Base-by-base conservation (phyloP, 345 rosid species). In the Litchi chinensis region DNA sequence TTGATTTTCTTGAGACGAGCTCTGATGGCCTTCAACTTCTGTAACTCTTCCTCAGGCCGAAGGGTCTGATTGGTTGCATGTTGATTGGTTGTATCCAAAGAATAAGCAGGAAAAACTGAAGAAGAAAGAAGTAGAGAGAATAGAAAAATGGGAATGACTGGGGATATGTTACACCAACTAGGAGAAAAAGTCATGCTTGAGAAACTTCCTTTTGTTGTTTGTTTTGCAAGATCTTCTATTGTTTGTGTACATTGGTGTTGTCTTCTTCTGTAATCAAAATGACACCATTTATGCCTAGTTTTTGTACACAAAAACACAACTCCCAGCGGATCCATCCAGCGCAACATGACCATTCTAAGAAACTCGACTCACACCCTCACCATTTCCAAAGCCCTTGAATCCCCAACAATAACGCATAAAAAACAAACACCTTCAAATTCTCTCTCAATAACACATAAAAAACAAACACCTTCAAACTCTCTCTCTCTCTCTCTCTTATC, bases 1-100 rank as follows among this genome's bases (percentile, higher is more conserved):
- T 94, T 96, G 87, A 96, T 89, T 86, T 87, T 94, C n/a, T 77
- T 70, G 54, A 96, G 98, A 74, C 84, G 92, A 57, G 89, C 62
- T 85, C 87, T 90, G 68, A 92, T 86, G 19, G 83, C 54, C 82
- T 79, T 88, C 75, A 94, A 73, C 89, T 86, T 91, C 65, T 22
- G 82, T 12, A 90, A 78, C 85, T 90, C 93, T 73, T 92, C 87
- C 75, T 78, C 86, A 0, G 95, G 92, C 71, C 89, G 86, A 66
- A 95, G 84, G 80, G 91, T 88, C 81, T 86, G 95, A 76, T 91
- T 87, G 63, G 60, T 85, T 74, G 85, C 79, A 15, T 63, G 73
- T 32, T 57, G 44, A 54, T 41, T 70, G 43, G 76, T 81, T 74
- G 82, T 77, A 48, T 79, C 89, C 80, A 86, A 83, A 74, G 83